Evolutionary conservation across 768 basidiomycete species (phyloP).

Genomic region (Lactarius pseudohatsudake): DNA sequence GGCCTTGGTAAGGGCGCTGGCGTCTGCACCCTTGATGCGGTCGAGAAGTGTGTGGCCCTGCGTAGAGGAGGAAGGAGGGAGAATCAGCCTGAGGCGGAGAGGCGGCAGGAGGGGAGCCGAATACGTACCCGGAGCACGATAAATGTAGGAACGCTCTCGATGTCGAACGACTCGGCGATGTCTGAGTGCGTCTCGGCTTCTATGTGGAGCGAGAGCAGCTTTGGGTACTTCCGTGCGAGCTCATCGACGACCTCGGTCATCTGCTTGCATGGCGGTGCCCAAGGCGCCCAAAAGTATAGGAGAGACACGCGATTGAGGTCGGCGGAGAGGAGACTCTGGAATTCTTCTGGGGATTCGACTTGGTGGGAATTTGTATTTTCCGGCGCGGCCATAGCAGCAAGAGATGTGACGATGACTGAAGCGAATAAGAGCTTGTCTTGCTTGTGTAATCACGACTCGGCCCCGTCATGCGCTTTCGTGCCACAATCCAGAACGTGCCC

Average conservation of each 20-base stretch:
- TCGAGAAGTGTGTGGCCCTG: constrained; percentile 88
- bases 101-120: not conserved
- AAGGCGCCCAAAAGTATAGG: constrained; percentile 91
- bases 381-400: not conserved
- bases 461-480: constrained; percentile 31
- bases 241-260: constrained; percentile 82
- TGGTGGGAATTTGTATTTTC: constrained; percentile 40
- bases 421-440: not conserved
- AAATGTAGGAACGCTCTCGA: constrained; percentile 86
- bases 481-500: constrained; percentile 23
- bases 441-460: too few relatives aligned
- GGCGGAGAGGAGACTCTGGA: constrained; percentile 67
- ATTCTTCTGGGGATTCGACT: constrained; percentile 65
- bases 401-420: not conserved
- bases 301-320: constrained; percentile 84
- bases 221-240: constrained; percentile 68
- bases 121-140: constrained; percentile 71
- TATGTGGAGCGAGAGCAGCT: constrained; percentile 67
- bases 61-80: constrained; percentile 1
- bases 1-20: constrained; percentile 55
- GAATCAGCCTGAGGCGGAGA: not conserved
- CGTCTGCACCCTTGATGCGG: constrained; percentile 80
- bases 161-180: constrained; percentile 89
- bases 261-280: constrained; percentile 88
- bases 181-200: constrained; percentile 76